These are phyloP conservation scores for Reticulascus tulasneorum DNA, from an alignment of 2,329 filamentous ascomycete genomes.

Conservation along the genomic window DNA sequence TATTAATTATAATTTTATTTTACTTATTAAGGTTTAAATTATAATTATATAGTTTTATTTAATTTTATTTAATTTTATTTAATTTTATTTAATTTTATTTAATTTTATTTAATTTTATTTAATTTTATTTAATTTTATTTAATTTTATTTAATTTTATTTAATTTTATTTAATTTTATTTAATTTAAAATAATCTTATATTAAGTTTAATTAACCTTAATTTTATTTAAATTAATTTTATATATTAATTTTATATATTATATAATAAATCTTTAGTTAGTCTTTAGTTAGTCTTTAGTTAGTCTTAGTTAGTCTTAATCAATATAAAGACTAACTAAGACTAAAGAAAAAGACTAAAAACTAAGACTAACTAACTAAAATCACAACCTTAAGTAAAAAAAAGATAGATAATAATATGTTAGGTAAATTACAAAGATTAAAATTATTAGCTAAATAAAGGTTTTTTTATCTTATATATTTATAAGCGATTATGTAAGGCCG, in stretches of 20 bases:
- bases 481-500: neutral
- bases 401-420: neutral
- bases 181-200: neutral
- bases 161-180: too few species aligned
- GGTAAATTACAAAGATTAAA: neutral
- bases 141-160: too few species aligned
- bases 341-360: too few species aligned
- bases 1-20: neutral
- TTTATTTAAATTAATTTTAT: neutral
- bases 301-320: neutral
- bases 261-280: too few species aligned
- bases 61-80: too few species aligned
- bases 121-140: too few species aligned
- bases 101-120: too few species aligned
- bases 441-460: neutral
- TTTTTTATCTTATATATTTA: neutral
- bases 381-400: neutral
- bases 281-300: neutral
- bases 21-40: neutral
- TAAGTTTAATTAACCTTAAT: neutral
- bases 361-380: too few species aligned
- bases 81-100: too few species aligned
- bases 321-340: neutral
- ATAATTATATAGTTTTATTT: too few species aligned
- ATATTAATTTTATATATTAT: too few species aligned